Percentiles rank a stretch among this genome's conserved stretches.
Evolutionary conservation across 176 grass and related monocot species (phyloP).

Genomic region (Themeda triandra): DNA sequence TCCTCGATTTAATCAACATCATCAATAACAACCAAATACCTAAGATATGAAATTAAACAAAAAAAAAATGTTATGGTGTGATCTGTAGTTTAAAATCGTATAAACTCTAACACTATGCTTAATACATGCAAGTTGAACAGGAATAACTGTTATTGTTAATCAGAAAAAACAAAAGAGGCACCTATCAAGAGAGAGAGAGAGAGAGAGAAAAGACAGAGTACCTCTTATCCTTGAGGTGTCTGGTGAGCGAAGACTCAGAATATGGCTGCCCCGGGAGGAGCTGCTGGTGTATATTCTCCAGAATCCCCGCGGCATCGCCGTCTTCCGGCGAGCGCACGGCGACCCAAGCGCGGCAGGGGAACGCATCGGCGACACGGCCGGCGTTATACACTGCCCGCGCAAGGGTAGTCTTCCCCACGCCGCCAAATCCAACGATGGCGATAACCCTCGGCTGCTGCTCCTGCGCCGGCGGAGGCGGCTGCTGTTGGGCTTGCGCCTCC

Average conservation of each 20-base stretch:
- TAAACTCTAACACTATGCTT: no score
- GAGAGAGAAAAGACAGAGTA: no score
- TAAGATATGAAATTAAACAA: no score
- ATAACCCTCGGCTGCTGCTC: neutral
- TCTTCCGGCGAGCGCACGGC: neutral
- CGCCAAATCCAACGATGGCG: conserved; percentile 24
- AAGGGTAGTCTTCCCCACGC: conserved; percentile 22
- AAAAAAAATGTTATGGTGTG: no score
- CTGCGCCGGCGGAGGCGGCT: no score
- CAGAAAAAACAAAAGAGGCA: no score
- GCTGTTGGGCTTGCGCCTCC: no score
- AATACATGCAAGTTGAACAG: no score
- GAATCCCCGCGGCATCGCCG: neutral
- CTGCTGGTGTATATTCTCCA: neutral
- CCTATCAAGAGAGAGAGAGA: no score
- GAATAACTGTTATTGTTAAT: no score
- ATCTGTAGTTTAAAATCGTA: no score
- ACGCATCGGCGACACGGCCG: neutral
- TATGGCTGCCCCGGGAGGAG: neutral
- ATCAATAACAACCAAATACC: conserved; percentile 6
- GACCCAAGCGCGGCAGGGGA: conserved; percentile 11
- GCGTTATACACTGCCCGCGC: neutral
- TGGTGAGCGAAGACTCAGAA: neutral
- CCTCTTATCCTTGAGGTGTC: neutral
- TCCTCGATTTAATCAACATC: neutral